Evolutionary conservation across 2,329 filamentous ascomycete genomes (phyloP).

Genomic region (Penicillium sp.): DNA sequence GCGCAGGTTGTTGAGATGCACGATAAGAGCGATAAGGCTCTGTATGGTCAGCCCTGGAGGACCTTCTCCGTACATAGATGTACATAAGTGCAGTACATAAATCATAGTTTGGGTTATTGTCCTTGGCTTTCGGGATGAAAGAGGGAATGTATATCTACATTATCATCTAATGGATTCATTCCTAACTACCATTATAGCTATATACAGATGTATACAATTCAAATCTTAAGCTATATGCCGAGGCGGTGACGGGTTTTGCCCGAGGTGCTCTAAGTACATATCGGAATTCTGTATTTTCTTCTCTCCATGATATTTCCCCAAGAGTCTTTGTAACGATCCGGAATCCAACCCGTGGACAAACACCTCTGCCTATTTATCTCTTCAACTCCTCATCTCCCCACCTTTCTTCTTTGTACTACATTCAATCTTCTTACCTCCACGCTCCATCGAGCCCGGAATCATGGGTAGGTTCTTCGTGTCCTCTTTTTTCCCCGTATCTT

Average conservation of each 20-base stretch:
- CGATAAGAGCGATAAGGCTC: slow-evolving; percentile 5
- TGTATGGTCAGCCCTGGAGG: not conserved
- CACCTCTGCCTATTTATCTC: not conserved
- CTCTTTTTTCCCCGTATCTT: slow-evolving; percentile 13
- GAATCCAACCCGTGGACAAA: not conserved
- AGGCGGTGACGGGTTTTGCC: slow-evolving; percentile 6
- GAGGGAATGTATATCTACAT: too few relatives aligned
- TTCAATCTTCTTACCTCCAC: slow-evolving; percentile 7
- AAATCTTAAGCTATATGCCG: not conserved
- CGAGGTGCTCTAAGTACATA: slow-evolving; percentile 1
- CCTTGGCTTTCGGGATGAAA: not conserved
- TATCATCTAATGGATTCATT: not conserved
- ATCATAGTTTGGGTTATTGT: not conserved
- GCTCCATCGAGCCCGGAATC: slow-evolving; percentile 8
- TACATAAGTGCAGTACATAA: not conserved
- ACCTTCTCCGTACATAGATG: not conserved
- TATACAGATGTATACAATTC: not conserved
- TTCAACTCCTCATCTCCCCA: not conserved
- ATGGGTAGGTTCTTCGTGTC: slow-evolving; percentile 18
- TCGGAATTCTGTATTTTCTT: slow-evolving; percentile 2
- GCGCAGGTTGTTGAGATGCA: not conserved
- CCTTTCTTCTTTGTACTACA: slow-evolving; percentile 6
- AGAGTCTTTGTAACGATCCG: not conserved
- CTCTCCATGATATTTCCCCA: not conserved
- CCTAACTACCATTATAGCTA: not conserved